These are phyloP conservation scores for Casaregolazyma suthepensis DNA, from an alignment of 1,139 yeast genomes.

Conservation along the genomic window DNA sequence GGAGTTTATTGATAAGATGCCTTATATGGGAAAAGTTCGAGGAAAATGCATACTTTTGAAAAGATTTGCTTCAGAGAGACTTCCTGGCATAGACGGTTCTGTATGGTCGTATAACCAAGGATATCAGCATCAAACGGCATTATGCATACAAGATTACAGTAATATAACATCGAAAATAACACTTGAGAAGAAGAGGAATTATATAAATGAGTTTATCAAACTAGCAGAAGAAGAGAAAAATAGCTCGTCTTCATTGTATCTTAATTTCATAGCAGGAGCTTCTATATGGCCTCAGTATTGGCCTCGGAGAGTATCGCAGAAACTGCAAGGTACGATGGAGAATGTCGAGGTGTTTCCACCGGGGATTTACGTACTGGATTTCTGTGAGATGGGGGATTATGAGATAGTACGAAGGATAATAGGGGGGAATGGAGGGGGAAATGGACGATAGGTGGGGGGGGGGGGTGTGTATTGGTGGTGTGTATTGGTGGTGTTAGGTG, in stretches of 20 bases:
- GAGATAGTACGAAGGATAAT: conserved; percentile 47
- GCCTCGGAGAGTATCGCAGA: conserved; percentile 63
- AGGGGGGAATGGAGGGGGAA: not conserved
- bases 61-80: conserved; percentile 54
- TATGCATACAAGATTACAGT: conserved; percentile 71
- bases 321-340: conserved; percentile 23
- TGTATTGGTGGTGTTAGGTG: no score
- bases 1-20: conserved; percentile 36
- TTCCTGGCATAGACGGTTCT: conserved; percentile 57
- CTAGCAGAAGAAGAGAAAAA: conserved; percentile 36
- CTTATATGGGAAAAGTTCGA: conserved; percentile 54
- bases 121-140: conserved; percentile 55
- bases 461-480: no score
- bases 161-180: conserved; percentile 52
- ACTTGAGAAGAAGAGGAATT: conserved; percentile 51
- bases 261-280: conserved; percentile 72
- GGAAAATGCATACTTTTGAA: conserved; percentile 65
- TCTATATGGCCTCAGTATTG: conserved; percentile 67
- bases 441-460: no score
- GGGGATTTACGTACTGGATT: conserved; percentile 61
- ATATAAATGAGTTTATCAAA: conserved; percentile 51
- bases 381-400: conserved; percentile 61
- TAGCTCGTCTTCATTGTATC: conserved; percentile 40
- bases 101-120: conserved; percentile 64
- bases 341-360: not conserved